Base-by-base conservation (phyloP, 2,329 filamentous ascomycete species). In the Colletotrichum abscissum region DNA sequence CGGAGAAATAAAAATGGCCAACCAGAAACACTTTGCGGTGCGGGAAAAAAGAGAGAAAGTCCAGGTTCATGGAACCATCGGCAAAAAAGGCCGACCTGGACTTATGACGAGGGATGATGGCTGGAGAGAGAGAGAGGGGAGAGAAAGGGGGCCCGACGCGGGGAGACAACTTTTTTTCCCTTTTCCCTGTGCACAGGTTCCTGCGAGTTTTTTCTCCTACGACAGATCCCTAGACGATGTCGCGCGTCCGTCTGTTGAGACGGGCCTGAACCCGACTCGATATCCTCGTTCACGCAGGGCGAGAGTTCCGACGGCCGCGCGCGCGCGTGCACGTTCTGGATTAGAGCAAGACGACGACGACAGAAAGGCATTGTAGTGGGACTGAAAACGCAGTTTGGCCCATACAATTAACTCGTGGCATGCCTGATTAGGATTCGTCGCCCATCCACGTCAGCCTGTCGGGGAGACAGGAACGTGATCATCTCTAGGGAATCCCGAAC, bases 251-350 rank as follows among this genome's bases (percentile, higher is more conserved):
- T 49, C 42, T 22, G 7, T 49, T 49, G 42, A 49, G 42, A 49
- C 42, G 42, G 42, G 19, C 42, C 42, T 62, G 30, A 62, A 42
- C 33, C 54, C 30, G 16, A 49, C 33, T 22, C 55, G 7, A 49
- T 22, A 49, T 22, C 42, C 42, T 49, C 42, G 19, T 49, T 49
- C 42, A n/a, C 22, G 60, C 67, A 59, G 24, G 12, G 54, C 63
- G 22, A 67, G 56, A 67, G 68, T 59, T 67, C 56, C 62, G 62
- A 71, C 63, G 42, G 42, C 54, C 30, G 55, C 30, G 55, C 42
- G 42, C 19, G 42, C 42, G 38, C 2, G 16, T 59, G 22, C 19
- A 33, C 8, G 26, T 35, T 7, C 56, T 49, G 19, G 26, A 38
- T 30, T n/a, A 35, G 14, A 58, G 9, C n/a, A n/a, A 19, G n/a